Conservation (phyloP, 164 flowering plant genomes). For the Buxus sempervirens region DNA sequence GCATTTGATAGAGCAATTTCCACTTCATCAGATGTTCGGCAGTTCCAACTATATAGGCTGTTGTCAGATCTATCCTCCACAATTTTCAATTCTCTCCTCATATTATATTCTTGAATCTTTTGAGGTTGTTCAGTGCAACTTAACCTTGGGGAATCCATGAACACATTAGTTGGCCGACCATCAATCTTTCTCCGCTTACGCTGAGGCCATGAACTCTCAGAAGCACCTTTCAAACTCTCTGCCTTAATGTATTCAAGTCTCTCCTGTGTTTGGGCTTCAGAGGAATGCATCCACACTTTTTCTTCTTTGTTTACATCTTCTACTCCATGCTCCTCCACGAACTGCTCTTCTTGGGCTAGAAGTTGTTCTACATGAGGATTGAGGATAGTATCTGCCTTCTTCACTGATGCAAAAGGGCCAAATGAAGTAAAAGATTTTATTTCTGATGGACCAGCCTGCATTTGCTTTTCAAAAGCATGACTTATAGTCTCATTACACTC, state of each 20-base stretch:
- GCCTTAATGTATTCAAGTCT: conserved; percentile 5
- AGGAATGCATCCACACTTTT: conserved; percentile 10
- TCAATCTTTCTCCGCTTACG: conserved; percentile 48
- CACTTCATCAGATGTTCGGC: conserved; percentile 13
- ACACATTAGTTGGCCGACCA: conserved; percentile 12
- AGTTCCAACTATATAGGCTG: conserved; percentile 13
- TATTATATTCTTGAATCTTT: conserved; percentile 5
- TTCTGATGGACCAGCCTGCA: conserved; percentile 12
- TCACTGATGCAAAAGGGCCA: conserved; percentile 14
- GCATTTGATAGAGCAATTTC: conserved; percentile 16
- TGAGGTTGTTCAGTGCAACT: conserved; percentile 17
- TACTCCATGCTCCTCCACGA: conserved; percentile 8
- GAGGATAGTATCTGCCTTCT: neutral
- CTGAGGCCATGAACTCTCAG: conserved; percentile 45
- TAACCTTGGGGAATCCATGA: conserved; percentile 30
- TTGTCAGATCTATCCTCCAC: conserved; percentile 16
- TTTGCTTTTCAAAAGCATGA: conserved; percentile 14
- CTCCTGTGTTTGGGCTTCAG: conserved; percentile 13
- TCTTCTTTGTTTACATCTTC: conserved; percentile 16
- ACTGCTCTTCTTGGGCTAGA: conserved; percentile 6
- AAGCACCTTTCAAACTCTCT: conserved; percentile 2
- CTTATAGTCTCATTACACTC: conserved; percentile 16
- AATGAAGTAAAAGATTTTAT: neutral
- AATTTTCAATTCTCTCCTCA: conserved; percentile 8
- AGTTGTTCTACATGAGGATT: conserved; percentile 2